Base-by-base conservation (phyloP, 2,329 filamentous ascomycete species). In the Ophiostoma perfectum region DNA sequence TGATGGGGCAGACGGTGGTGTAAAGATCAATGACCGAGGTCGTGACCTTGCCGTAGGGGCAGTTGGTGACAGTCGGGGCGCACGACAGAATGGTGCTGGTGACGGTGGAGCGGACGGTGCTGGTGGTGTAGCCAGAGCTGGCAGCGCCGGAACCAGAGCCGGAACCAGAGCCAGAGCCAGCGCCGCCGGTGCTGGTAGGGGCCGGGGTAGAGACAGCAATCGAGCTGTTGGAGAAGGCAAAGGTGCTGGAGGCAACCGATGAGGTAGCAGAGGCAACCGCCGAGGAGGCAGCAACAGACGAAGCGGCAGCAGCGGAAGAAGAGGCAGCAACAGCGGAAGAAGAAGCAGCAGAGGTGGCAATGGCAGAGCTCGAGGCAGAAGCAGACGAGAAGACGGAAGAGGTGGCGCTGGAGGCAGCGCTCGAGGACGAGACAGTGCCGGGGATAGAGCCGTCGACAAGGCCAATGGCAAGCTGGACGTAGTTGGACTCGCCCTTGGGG, bases 21-120 rank as follows among this genome's bases (percentile, higher is more conserved):
- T 71, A 71, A 68, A 73, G 66, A 62, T 72, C 72, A 41, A 73
- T 45, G 38, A 71, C 65, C 3, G 66, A 52, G 8, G 72, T 73
- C 27, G 71, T 71, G 64, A 72, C 71, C 42, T 69, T 55, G 67
- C 69, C 69, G 68, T 65, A 66, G 9, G 73, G 72, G 72, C 72
- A 73, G 71, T 73, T 62, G 63, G 72, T 73, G 14, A 73, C 72
- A 8, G 72, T 71, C 27, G 72, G 68, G 0, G 70, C 69, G 69
- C 72, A 73, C 58, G 71, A 72, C 49, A 66, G 38, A 42, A 72
- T 70, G 42, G 72, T 73, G 70, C 70, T 70, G 47, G 71, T 72
- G 70, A 83, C 72, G 18, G 78, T 81, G 49, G 77, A 76, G 73
- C 75, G 79, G 66, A 81, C 75, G 6, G 78, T 79, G 71, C 77